Conservation (phyloP, 2,329 filamentous ascomycete genomes). For the Neocatenulostroma microsporum region DNA sequence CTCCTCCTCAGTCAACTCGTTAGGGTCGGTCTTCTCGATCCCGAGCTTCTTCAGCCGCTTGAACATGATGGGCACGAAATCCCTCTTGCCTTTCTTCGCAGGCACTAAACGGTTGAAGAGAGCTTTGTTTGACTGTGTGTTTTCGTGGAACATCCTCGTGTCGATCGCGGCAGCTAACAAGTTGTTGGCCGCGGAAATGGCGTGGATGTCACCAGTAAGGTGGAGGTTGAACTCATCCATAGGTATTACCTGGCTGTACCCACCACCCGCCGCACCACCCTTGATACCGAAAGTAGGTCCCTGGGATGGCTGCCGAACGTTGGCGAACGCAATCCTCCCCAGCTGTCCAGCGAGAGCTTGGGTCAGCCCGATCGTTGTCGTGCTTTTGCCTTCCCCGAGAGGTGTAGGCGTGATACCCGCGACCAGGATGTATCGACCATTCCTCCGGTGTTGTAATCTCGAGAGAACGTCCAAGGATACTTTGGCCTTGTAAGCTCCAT, state of each 20-base stretch:
- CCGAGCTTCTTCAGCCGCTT: conserved; percentile 89
- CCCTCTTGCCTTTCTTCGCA: conserved; percentile 77
- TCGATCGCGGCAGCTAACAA: conserved; percentile 92
- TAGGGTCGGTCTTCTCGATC: conserved; percentile 87
- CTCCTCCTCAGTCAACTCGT: conserved; percentile 85
- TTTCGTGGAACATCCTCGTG: conserved; percentile 96
- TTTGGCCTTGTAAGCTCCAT: conserved; percentile 93
- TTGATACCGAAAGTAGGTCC: conserved; percentile 99
- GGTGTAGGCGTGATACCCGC: conserved; percentile 96
- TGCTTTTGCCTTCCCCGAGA: conserved; percentile 95
- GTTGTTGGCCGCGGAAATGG: conserved; percentile 95
- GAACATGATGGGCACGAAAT: conserved; percentile 86
- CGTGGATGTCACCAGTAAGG: conserved; percentile 94
- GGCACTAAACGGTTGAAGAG: conserved; percentile 85
- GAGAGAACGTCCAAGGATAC: conserved; percentile 75
- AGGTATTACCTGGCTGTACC: conserved; percentile 97
- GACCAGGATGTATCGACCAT: conserved; percentile 87
- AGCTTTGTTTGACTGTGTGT: conserved; percentile 82
- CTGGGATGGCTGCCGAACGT: conserved; percentile 93
- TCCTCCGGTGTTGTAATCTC: conserved; percentile 74
- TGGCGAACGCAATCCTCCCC: conserved; percentile 83
- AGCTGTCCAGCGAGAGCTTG: conserved; percentile 88
- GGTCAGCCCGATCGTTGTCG: conserved; percentile 89
- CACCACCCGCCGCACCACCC: conserved; percentile 91
- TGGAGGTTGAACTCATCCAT: conserved; percentile 99